phyloP scores from a whole-genome alignment of 2,329 filamentous ascomycete genomes.

The Paramyrothecium sp. region DNA sequence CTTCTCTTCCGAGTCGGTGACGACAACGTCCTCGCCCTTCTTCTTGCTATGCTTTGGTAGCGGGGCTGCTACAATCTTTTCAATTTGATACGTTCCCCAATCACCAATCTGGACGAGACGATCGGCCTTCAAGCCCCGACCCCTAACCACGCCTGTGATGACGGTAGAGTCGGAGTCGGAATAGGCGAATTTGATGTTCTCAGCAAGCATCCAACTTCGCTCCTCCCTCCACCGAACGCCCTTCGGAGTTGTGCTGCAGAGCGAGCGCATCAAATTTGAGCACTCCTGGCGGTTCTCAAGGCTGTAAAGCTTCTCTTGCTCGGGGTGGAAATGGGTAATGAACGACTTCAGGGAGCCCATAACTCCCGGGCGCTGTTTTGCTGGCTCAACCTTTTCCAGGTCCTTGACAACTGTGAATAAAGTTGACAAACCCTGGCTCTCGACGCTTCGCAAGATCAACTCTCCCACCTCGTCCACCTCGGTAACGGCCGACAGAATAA shows the following conservation, averaged over 20 bases:
- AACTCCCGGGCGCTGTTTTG: slow-evolving; percentile 75
- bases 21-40: slow-evolving; percentile 65
- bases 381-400: slow-evolving; percentile 73
- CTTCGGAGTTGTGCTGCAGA: slow-evolving; percentile 91
- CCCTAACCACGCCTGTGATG: slow-evolving; percentile 82
- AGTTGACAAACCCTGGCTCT: slow-evolving; percentile 92
- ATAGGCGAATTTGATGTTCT: slow-evolving; percentile 72
- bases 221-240: slow-evolving; percentile 95
- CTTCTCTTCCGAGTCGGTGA: slow-evolving; percentile 53
- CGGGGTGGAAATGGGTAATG: slow-evolving; percentile 91
- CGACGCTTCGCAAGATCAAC: slow-evolving; percentile 79
- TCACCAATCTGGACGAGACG: slow-evolving; percentile 88
- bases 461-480: slow-evolving; percentile 87
- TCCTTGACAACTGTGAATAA: slow-evolving; percentile 83
- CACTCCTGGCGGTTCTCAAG: slow-evolving; percentile 88
- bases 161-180: slow-evolving; percentile 62
- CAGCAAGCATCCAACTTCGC: slow-evolving; percentile 90
- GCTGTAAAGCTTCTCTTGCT: slow-evolving; percentile 86
- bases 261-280: slow-evolving; percentile 82
- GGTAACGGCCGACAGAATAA: slow-evolving; percentile 77
- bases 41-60: slow-evolving; percentile 58
- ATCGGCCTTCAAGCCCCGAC: slow-evolving; percentile 84
- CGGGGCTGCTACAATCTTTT: slow-evolving; percentile 80
- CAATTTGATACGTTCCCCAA: slow-evolving; percentile 91
- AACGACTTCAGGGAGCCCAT: slow-evolving; percentile 84